These are phyloP conservation scores for Calonectria montana DNA, from an alignment of 2,329 filamentous ascomycete genomes.

Conservation along the genomic window DNA sequence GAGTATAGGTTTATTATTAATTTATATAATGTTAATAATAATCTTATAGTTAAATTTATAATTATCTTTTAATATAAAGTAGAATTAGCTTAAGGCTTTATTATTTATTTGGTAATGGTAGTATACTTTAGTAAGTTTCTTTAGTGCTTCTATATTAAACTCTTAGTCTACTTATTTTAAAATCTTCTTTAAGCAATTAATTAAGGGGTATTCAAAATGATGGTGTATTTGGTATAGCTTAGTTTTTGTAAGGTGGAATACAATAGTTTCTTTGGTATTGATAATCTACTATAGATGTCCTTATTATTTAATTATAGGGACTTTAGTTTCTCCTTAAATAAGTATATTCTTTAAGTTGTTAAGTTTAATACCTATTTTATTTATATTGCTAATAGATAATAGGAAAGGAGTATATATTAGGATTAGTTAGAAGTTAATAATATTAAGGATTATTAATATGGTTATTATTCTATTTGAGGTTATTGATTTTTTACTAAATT, in stretches of 20 bases:
- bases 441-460: background rate
- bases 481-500: background rate
- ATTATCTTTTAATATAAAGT: background rate
- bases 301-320: background rate
- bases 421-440: background rate
- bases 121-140: background rate
- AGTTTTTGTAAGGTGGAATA: background rate
- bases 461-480: background rate
- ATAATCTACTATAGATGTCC: background rate
- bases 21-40: background rate
- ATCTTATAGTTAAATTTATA: background rate
- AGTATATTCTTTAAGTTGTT: background rate
- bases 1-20: background rate
- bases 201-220: background rate
- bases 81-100: background rate
- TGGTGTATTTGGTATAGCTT: background rate
- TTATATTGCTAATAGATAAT: background rate
- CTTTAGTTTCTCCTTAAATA: background rate
- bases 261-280: background rate
- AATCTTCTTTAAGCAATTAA: background rate
- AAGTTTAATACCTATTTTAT: background rate
- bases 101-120: background rate
- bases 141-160: background rate
- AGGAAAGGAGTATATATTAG: background rate
- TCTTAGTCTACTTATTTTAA: background rate